Conservation (phyloP, 352 stramenopile genomes). For the Globisporangium alternatum region DNA sequence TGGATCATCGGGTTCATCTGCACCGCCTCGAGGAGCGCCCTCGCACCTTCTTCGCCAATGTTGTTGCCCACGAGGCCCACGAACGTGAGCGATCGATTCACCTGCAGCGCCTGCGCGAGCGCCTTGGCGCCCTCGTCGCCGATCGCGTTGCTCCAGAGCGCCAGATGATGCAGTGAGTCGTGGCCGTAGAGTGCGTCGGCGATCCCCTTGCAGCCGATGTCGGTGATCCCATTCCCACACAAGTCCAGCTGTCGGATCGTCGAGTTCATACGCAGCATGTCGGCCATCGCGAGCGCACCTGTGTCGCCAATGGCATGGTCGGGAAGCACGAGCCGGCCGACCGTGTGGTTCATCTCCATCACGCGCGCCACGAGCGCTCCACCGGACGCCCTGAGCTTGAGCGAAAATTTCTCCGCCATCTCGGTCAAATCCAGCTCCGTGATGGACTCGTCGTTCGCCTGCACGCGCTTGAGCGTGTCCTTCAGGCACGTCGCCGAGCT, state of each 20-base stretch:
- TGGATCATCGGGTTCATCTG: conserved; percentile 44
- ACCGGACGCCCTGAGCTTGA: conserved; percentile 34
- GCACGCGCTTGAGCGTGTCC: conserved; percentile 54
- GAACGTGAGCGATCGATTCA: conserved; percentile 51
- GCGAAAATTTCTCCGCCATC: conserved; percentile 41
- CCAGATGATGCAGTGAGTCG: conserved; percentile 42
- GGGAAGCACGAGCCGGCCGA: conserved; percentile 39
- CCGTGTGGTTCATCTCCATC: conserved; percentile 49
- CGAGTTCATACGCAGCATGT: conserved; percentile 49
- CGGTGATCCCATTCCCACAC: conserved; percentile 47
- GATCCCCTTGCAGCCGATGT: conserved; percentile 23
- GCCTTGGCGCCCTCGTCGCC: conserved; percentile 43
- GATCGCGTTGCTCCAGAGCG: conserved; percentile 42
- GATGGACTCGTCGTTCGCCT: conserved; percentile 49
- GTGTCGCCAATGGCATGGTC: conserved; percentile 51
- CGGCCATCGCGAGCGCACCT: conserved; percentile 42
- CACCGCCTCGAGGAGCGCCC: conserved; percentile 40
- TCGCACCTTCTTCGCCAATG: conserved; percentile 37
- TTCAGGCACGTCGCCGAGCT: conserved; percentile 23
- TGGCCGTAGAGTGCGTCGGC: conserved; percentile 44
- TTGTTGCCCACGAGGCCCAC: conserved; percentile 46
- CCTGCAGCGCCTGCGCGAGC: conserved; percentile 41
- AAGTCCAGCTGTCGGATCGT: conserved; percentile 50
- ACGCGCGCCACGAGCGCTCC: conserved; percentile 47
- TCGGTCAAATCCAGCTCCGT: conserved; percentile 55